These are phyloP conservation scores for Puccinia hordei DNA, from an alignment of 1,284 basidiomycete genomes.

Conservation along the genomic window DNA sequence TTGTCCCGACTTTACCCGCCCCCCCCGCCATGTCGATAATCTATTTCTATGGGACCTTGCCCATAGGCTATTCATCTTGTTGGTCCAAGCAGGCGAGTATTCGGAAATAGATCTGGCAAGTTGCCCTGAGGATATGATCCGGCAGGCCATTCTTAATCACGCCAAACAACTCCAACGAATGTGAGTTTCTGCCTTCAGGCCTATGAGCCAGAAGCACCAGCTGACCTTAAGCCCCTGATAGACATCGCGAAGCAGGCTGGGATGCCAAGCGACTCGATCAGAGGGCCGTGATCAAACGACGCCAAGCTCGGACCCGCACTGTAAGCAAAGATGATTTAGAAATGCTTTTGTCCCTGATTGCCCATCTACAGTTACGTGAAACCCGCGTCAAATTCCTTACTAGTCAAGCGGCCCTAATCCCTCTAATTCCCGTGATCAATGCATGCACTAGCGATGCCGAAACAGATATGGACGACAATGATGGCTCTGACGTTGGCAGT, in stretches of 20 bases:
- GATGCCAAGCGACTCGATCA: neutral
- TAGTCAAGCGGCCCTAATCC: neutral
- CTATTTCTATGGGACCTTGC: conserved; percentile 33
- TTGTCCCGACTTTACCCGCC: conserved; percentile 5
- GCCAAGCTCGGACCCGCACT: neutral
- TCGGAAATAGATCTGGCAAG: neutral
- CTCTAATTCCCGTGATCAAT: conserved; percentile 12
- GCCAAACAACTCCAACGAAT: conserved; percentile 17
- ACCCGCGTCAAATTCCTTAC: neutral
- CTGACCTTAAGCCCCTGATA: no score
- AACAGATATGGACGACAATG: neutral
- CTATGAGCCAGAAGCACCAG: no score
- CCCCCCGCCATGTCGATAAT: neutral
- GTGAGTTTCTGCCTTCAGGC: no score
- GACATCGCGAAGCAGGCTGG: neutral
- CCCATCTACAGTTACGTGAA: neutral
- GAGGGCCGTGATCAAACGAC: neutral
- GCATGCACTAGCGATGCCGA: conserved; percentile 34
- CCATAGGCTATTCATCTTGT: neutral
- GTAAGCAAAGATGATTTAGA: conserved; percentile 2
- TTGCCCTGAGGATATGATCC: neutral
- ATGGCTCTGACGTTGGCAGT: neutral
- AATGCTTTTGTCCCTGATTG: neutral
- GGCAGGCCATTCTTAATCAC: conserved; percentile 6
- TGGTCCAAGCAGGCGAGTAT: conserved; percentile 31